Percentiles rank a stretch among this genome's conserved stretches.
Evolutionary conservation across 1,284 basidiomycete genomes (phyloP).

Genomic region (Marasmius sp.): DNA sequence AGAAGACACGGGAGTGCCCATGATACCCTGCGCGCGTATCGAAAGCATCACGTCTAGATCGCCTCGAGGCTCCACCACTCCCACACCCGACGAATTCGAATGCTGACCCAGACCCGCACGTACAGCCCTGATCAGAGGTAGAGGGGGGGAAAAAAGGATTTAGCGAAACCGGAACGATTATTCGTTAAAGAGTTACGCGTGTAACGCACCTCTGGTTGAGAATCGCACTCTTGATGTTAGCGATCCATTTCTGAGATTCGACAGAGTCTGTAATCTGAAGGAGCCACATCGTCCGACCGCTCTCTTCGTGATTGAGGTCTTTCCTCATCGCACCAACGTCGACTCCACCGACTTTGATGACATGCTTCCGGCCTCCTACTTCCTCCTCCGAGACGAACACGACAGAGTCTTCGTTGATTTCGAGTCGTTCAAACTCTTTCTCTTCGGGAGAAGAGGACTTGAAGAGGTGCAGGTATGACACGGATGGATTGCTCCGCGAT

Average conservation of each 20-base stretch:
- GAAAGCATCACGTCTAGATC: constrained; percentile 80
- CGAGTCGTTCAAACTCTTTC: constrained; percentile 67
- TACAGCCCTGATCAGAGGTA: constrained; percentile 45
- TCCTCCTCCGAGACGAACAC: constrained; percentile 73
- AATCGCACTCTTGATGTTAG: constrained; percentile 67
- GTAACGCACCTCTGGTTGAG: constrained; percentile 69
- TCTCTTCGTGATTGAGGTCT: constrained; percentile 46
- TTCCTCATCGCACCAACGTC: constrained; percentile 52
- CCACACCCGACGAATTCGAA: constrained; percentile 32
- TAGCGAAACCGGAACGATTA: too few species aligned
- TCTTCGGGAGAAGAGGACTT: constrained; percentile 58
- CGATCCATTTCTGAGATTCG: constrained; percentile 73
- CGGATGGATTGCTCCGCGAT: constrained; percentile 28
- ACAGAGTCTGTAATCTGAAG: constrained; percentile 59
- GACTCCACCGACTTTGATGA: constrained; percentile 66
- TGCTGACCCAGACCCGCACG: constrained; percentile 62
- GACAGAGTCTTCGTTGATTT: constrained; percentile 72
- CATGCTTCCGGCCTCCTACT: constrained; percentile 57
- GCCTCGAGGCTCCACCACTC: constrained; percentile 60
- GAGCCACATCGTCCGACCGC: constrained; percentile 62
- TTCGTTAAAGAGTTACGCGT: too few species aligned
- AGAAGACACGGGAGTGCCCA: constrained; percentile 22
- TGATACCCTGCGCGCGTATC: constrained; percentile 66
- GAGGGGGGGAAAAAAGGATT: background rate
- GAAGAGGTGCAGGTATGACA: constrained; percentile 71